Percentiles rank a stretch among this genome's conserved stretches.
phyloP scores from a whole-genome alignment of 768 basidiomycete species.

The Lyophyllum semitale region DNA sequence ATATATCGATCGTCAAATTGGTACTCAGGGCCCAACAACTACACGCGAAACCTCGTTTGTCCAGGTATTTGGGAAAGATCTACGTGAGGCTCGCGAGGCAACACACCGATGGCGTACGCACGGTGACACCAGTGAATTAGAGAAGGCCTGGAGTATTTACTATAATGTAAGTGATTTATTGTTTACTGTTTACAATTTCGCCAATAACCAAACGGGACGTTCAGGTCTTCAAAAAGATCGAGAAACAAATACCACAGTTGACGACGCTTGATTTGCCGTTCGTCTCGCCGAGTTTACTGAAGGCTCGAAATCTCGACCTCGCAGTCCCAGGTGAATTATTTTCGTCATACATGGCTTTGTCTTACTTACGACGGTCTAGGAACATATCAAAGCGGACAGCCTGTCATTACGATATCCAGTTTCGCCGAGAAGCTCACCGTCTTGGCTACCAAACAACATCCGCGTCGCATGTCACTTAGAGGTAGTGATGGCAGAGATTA shows the following conservation, averaged over 20 bases:
- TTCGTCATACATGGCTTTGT: neutral
- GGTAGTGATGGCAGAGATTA: conserved; percentile 95
- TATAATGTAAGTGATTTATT: conserved; percentile 82
- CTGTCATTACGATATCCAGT: conserved; percentile 77
- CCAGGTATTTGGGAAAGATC: conserved; percentile 90
- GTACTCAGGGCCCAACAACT: conserved; percentile 82
- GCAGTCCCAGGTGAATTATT: conserved; percentile 84
- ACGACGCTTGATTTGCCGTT: conserved; percentile 94
- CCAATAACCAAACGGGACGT: neutral
- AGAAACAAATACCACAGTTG: conserved; percentile 88
- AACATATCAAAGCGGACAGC: conserved; percentile 88
- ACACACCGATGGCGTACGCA: conserved; percentile 84
- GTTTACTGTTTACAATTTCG: neutral
- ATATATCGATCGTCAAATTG: too few species aligned
- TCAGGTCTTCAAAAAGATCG: conserved; percentile 94
- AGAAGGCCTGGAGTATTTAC: conserved; percentile 99
- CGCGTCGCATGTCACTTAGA: conserved; percentile 81
- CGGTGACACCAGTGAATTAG: conserved; percentile 86
- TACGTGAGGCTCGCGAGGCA: conserved; percentile 90
- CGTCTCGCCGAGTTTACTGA: conserved; percentile 90
- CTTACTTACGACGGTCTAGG: conserved; percentile 43
- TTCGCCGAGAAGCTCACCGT: conserved; percentile 91
- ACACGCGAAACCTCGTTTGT: conserved; percentile 93
- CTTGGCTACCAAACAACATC: conserved; percentile 95
- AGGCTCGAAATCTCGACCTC: conserved; percentile 85